Percentiles rank a stretch among this genome's conserved stretches.
phyloP scores from a whole-genome alignment of 2,329 filamentous ascomycete genomes.

The Ophiostoma triangulosporum region DNA sequence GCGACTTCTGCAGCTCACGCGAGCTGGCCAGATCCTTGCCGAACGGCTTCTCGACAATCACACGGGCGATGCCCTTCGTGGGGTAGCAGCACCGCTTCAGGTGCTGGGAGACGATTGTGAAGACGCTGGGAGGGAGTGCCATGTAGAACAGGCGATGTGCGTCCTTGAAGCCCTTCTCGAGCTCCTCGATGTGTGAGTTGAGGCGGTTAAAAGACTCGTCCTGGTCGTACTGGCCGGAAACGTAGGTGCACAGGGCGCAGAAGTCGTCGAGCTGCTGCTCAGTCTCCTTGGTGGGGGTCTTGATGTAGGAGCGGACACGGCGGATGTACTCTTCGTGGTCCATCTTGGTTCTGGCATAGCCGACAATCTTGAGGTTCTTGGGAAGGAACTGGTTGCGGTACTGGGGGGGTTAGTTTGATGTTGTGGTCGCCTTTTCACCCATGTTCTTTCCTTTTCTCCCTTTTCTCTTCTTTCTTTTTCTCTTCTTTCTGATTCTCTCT shows the following conservation, averaged over 20 bases:
- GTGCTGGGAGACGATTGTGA: conserved; percentile 94
- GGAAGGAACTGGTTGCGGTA: conserved; percentile 98
- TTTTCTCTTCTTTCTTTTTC: neutral
- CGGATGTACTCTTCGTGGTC: conserved; percentile 90
- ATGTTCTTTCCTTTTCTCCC: neutral
- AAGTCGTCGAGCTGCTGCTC: conserved; percentile 93
- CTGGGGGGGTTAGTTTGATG: conserved; percentile 29
- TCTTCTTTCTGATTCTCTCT: neutral
- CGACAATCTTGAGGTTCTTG: conserved; percentile 91
- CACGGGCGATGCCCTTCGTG: conserved; percentile 73
- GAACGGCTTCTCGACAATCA: conserved; percentile 99
- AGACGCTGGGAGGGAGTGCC: conserved; percentile 93
- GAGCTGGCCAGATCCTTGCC: conserved; percentile 94
- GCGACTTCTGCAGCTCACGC: conserved; percentile 82
- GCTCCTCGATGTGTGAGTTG: conserved; percentile 69
- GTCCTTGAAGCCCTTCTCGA: conserved; percentile 72
- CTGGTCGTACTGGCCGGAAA: conserved; percentile 95
- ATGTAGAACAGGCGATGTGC: conserved; percentile 97
- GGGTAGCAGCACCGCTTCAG: conserved; percentile 97
- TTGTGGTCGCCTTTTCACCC: neutral
- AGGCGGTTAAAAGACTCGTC: conserved; percentile 86
- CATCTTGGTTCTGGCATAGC: conserved; percentile 99
- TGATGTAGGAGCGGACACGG: conserved; percentile 95
- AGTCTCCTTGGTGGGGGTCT: conserved; percentile 93
- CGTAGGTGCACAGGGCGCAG: conserved; percentile 74